A percentile compares a stretch with the other conserved stretches of the same genome.
Evolutionary conservation across 1,139 yeast genomes (phyloP).

Genomic region (Candida gigantensis): DNA sequence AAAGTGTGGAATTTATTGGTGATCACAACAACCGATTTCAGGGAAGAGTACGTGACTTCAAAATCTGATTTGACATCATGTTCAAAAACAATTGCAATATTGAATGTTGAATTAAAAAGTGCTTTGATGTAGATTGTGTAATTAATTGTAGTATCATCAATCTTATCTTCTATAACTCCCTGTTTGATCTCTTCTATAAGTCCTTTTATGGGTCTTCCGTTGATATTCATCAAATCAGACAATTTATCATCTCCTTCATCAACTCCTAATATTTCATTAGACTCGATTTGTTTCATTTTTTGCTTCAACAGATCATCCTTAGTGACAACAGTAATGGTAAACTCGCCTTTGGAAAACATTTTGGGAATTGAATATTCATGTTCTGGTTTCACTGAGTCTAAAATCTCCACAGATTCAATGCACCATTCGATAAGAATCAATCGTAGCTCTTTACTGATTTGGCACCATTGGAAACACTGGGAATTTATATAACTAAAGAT

Average conservation of each 20-base stretch:
- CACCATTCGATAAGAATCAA: constrained; percentile 61
- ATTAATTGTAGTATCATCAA: neutral
- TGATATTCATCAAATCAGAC: constrained; percentile 22
- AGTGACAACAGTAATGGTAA: constrained; percentile 36
- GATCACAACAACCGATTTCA: constrained; percentile 2
- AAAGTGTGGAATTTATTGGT: constrained; percentile 3
- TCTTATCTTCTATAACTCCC: neutral
- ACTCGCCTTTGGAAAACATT: constrained; percentile 60
- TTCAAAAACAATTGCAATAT: constrained; percentile 5
- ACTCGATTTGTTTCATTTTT: constrained; percentile 31
- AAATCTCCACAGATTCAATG: constrained; percentile 64
- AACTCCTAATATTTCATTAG: constrained; percentile 41
- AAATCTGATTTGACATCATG: constrained; percentile 4
- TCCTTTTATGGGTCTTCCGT: constrained; percentile 17
- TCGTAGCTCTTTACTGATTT: constrained; percentile 50
- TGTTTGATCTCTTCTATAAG: constrained; percentile 42
- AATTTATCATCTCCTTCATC: constrained; percentile 18
- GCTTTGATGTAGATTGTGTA: constrained; percentile 6
- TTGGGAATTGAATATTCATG: constrained; percentile 57
- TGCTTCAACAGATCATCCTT: constrained; percentile 34
- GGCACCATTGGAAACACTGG: constrained; percentile 62
- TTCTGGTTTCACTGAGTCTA: constrained; percentile 39
- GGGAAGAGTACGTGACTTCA: constrained; percentile 5
- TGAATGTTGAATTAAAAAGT: constrained; percentile 4
- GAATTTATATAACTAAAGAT: constrained; percentile 68